Conservation (phyloP, 2,329 filamentous ascomycete genomes). For the Penicillium sp. region DNA sequence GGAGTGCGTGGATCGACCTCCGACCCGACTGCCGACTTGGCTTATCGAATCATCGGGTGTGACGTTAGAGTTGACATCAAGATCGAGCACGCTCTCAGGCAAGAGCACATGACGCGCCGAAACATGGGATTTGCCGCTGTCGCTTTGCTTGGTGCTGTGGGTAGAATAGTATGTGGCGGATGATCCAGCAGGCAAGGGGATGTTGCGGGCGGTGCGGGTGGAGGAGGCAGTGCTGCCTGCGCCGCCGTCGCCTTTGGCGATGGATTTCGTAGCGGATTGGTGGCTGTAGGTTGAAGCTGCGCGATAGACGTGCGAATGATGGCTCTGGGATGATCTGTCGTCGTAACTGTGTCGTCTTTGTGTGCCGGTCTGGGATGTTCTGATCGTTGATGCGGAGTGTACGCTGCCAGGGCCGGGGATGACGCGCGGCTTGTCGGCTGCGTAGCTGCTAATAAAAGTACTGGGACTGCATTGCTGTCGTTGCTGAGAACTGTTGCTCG, state of each 20-base stretch:
- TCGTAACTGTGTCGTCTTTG: conserved; percentile 20
- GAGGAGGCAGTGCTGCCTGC: conserved; percentile 29
- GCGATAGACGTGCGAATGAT: conserved; percentile 14
- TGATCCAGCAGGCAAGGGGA: conserved; percentile 37
- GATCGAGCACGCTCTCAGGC: conserved; percentile 31
- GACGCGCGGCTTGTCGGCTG: conserved; percentile 33
- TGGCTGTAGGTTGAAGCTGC: conserved; percentile 25
- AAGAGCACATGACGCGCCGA: conserved; percentile 30
- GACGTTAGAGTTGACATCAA: conserved; percentile 55
- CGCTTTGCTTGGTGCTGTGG: conserved; percentile 17
- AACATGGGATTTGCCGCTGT: conserved; percentile 14
- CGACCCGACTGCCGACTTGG: conserved; percentile 52
- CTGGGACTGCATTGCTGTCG: conserved; percentile 34
- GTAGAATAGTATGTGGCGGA: conserved; percentile 25
- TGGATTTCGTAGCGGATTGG: conserved; percentile 20
- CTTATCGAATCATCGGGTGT: conserved; percentile 77
- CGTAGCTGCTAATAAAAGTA: conserved; percentile 45
- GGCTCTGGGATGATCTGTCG: conserved; percentile 23
- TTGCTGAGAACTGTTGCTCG: conserved; percentile 22
- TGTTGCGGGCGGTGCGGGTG: conserved; percentile 36
- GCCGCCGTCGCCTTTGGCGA: conserved; percentile 9
- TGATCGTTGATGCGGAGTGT: conserved; percentile 39
- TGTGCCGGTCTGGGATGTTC: conserved; percentile 28
- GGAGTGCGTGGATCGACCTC: conserved; percentile 29
- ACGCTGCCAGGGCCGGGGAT: conserved; percentile 30